phyloP scores from a whole-genome alignment of 2,329 filamentous ascomycete species.

The Gyromitra esculenta region DNA sequence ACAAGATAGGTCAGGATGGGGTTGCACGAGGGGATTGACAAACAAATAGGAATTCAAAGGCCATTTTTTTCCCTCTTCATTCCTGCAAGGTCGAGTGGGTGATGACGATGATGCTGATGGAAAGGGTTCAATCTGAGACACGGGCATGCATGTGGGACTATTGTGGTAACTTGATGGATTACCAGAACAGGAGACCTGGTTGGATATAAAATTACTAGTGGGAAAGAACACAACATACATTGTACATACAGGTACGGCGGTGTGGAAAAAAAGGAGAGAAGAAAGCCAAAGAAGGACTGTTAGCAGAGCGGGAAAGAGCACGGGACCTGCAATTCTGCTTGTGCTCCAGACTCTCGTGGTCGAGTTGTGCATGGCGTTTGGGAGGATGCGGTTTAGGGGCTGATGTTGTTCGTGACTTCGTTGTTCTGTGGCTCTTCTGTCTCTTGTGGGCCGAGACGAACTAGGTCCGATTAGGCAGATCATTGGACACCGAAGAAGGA shows the following conservation, averaged over 20 bases:
- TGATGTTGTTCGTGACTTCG: slow-evolving; percentile 51
- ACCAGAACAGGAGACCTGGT: slow-evolving; percentile 44
- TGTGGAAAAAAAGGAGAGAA: slow-evolving; percentile 37
- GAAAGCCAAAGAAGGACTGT: slow-evolving; percentile 32
- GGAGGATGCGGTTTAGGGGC: slow-evolving; percentile 49
- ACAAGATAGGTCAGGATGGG: slow-evolving; percentile 19
- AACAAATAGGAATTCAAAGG: slow-evolving; percentile 44
- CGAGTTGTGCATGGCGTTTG: slow-evolving; percentile 47
- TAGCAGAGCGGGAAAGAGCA: slow-evolving; percentile 44
- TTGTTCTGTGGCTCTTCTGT: slow-evolving; percentile 51
- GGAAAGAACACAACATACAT: slow-evolving; percentile 42
- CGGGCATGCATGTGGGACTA: slow-evolving; percentile 47
- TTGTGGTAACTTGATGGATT: slow-evolving; percentile 49
- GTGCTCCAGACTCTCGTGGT: slow-evolving; percentile 33
- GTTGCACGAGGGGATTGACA: slow-evolving; percentile 25
- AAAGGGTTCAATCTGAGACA: slow-evolving; percentile 50
- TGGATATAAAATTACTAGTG: slow-evolving; percentile 47
- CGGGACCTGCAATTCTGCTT: slow-evolving; percentile 46
- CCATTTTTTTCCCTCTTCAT: slow-evolving; percentile 18
- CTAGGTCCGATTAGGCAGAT: slow-evolving; percentile 51
- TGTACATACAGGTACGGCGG: slow-evolving; percentile 42
- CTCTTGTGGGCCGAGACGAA: slow-evolving; percentile 47
- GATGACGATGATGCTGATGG: slow-evolving; percentile 46
- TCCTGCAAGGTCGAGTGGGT: slow-evolving; percentile 40
- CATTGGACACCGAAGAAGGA: slow-evolving; percentile 44